These are phyloP conservation scores for Verbena officinalis DNA, from an alignment of 257 asterid genomes.

Conservation along the genomic window DNA sequence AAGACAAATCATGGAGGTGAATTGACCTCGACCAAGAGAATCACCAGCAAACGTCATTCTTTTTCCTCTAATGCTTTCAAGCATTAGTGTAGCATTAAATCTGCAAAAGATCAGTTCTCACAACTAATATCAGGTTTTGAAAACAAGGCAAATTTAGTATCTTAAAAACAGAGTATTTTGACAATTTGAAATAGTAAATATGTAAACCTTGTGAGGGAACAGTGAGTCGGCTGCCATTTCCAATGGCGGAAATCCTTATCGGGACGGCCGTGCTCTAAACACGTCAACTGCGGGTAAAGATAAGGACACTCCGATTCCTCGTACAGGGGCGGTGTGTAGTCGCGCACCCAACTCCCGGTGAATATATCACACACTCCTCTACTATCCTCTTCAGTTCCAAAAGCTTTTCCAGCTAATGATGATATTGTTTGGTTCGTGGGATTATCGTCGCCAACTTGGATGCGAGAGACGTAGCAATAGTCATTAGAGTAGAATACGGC, in stretches of 20 bases:
- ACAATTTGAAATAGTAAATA: neutral
- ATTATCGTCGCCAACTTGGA: neutral
- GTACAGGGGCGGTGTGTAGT: conserved; percentile 53
- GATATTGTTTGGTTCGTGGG: neutral
- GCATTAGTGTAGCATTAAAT: conserved; percentile 69
- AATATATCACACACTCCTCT: conserved; percentile 50
- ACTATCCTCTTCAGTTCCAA: conserved; percentile 36
- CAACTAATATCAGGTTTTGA: neutral
- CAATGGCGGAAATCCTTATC: conserved; percentile 61
- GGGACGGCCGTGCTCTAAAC: conserved; percentile 62
- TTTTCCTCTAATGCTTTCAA: conserved; percentile 71
- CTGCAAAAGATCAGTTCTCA: conserved; percentile 34
- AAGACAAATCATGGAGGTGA: conserved; percentile 71
- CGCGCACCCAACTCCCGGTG: conserved; percentile 67
- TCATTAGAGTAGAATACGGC: conserved; percentile 19
- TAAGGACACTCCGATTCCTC: conserved; percentile 75
- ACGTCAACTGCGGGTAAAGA: conserved; percentile 53
- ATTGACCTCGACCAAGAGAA: conserved; percentile 77
- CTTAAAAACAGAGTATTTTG: too few species aligned
- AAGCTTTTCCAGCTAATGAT: conserved; percentile 25
- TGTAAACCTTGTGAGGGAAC: conserved; percentile 64
- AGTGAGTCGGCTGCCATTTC: conserved; percentile 84
- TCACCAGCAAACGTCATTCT: conserved; percentile 82
- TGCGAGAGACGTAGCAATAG: conserved; percentile 22
- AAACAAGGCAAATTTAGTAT: too few species aligned